phyloP scores from a whole-genome alignment of 2,329 filamentous ascomycete genomes.

The Emericellopsis atlantica region DNA sequence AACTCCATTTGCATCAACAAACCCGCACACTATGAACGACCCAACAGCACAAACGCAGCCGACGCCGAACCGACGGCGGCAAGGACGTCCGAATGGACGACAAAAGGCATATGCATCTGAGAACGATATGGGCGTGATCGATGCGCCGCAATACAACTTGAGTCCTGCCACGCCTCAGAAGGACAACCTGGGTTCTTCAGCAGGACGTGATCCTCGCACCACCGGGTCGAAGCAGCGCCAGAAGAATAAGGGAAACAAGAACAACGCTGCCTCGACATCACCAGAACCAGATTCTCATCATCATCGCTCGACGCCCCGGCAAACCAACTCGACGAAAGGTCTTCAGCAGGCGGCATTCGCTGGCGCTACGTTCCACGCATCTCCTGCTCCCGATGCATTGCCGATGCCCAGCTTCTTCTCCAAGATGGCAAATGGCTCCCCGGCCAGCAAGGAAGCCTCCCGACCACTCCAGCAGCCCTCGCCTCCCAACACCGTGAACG shows the following conservation, averaged over 20 bases:
- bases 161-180: slow-evolving; percentile 36
- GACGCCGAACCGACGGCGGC: slow-evolving; percentile 21
- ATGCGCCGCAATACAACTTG: slow-evolving; percentile 18
- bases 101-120: slow-evolving; percentile 48
- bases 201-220: slow-evolving; percentile 8
- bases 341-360: slow-evolving; percentile 52
- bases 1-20: too few relatives aligned
- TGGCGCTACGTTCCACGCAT: slow-evolving; percentile 88
- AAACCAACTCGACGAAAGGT: slow-evolving; percentile 25
- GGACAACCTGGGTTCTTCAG: slow-evolving; percentile 20
- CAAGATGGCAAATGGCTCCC: slow-evolving; percentile 60
- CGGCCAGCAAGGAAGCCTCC: slow-evolving; percentile 7
- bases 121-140: slow-evolving; percentile 28
- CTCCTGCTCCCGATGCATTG: slow-evolving; percentile 78
- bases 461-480: slow-evolving; percentile 25
- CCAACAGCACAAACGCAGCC: slow-evolving; percentile 9
- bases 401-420: slow-evolving; percentile 82
- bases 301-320: slow-evolving; percentile 25
- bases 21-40: not conserved
- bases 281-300: slow-evolving; percentile 24
- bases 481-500: slow-evolving; percentile 38
- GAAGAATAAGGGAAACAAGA: slow-evolving; percentile 4
- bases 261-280: slow-evolving; percentile 18
- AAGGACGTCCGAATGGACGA: slow-evolving; percentile 27
- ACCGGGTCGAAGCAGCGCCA: slow-evolving; percentile 14